Base-by-base conservation (phyloP, 1,284 basidiomycete genomes). In the Trametes versicolor region DNA sequence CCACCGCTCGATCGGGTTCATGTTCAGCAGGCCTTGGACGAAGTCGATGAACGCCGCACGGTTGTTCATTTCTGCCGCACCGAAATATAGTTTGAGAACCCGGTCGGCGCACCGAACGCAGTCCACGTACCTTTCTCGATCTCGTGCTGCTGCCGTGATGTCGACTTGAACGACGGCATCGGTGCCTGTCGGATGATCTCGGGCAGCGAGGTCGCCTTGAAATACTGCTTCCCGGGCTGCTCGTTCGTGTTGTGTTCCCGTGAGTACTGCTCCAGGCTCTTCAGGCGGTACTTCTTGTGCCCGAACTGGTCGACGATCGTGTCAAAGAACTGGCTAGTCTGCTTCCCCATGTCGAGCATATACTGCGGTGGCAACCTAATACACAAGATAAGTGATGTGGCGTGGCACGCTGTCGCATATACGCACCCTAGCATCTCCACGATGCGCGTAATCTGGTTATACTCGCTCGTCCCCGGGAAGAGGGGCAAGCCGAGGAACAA, bases 391-490 rank as follows among this genome's bases (percentile, higher is more conserved):
- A 66, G 69, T 60, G 32, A 10, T 41, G 5, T 19, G 57, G 29
- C 47, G 32, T 52, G 13, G 10, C 25, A 6, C 37, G 4, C 21
- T 13, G 19, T 21, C 41, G 36, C 23, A 45, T 55, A 71, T 55
- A 83, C 91, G 58, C 77, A 96, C 95, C 97, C 97, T 37, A 99
- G 89, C 97, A 99, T 99, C 76, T 99, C 97, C 48, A 98, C 92
- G 68, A 99, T 99, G 58, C 97, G 86, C 43, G 95, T 96, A 60
- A 99, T 87, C 77, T 99, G 97, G 80, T 99, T 99, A 81, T 98
- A 99, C 80, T 99, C 98, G 83, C 95, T 97, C 25, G 98, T 99
- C 27, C 97, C 98, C 1, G 97, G 97, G 82, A 99, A 99, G 37
- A 99, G 83, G 19, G 97, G 97, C 58, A 99, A 78, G 7, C 97